Evolutionary conservation across 1,139 yeast species (phyloP).

Genomic region (Saccharomyces hybrid): DNA sequence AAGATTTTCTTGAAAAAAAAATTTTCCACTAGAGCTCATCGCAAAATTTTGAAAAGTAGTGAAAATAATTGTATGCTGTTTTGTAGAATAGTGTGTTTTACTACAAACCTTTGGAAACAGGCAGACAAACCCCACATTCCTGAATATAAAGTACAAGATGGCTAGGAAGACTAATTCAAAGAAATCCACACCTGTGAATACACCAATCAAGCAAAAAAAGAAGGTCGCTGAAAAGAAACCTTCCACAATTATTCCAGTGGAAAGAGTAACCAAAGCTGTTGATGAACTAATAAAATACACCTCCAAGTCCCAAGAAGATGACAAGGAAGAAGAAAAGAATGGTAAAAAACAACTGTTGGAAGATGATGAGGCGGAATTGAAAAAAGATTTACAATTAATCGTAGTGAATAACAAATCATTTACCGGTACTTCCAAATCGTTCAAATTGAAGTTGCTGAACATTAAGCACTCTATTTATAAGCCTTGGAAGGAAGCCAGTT

Average conservation of each 20-base stretch:
- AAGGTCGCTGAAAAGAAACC: slow-evolving; percentile 15
- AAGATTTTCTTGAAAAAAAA: background rate
- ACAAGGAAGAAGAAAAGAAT: slow-evolving; percentile 31
- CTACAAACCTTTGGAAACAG: background rate
- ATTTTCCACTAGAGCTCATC: background rate
- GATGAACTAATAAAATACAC: slow-evolving; percentile 44
- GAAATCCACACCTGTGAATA: slow-evolving; percentile 17
- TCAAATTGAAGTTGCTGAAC: slow-evolving; percentile 64
- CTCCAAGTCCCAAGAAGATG: slow-evolving; percentile 14
- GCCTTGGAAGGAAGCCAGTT: slow-evolving; percentile 29
- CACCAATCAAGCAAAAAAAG: slow-evolving; percentile 13
- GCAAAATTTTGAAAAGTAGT: background rate
- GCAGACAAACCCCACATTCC: slow-evolving; percentile 1
- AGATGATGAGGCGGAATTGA: slow-evolving; percentile 46
- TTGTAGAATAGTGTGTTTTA: background rate
- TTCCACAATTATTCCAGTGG: slow-evolving; percentile 9
- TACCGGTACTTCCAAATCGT: slow-evolving; percentile 47
- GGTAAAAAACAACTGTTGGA: slow-evolving; percentile 36
- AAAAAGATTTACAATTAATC: slow-evolving; percentile 47
- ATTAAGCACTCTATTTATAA: slow-evolving; percentile 27
- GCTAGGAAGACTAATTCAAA: slow-evolving; percentile 9
- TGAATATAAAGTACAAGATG: slow-evolving; percentile 1
- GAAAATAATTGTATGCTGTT: background rate
- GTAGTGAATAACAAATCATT: slow-evolving; percentile 48
- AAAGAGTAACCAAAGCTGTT: slow-evolving; percentile 38